Percentiles rank a stretch among this genome's conserved stretches.
These are phyloP conservation scores for Paramyrothecium sp. DNA, from an alignment of 2,329 filamentous ascomycete genomes.

Conservation along the genomic window DNA sequence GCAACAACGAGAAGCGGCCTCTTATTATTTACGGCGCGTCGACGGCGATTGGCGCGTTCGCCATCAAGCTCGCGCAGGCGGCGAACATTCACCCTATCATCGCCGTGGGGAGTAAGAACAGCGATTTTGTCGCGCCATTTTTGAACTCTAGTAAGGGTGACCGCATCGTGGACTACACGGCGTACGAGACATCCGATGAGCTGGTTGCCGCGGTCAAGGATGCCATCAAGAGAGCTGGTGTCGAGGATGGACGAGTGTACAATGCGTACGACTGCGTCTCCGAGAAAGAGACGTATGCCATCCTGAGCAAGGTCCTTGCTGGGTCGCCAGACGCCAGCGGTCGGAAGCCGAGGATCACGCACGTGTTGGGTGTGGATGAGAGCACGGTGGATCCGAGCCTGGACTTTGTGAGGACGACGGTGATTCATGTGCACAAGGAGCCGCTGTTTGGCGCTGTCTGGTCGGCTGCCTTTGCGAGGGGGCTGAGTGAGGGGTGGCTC, in stretches of 20 bases:
- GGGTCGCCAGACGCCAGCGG: neutral
- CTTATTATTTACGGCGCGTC: constrained; percentile 50
- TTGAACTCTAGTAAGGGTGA: constrained; percentile 10
- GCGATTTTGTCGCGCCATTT: constrained; percentile 4
- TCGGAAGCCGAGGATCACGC: too few relatives aligned
- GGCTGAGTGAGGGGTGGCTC: too few relatives aligned
- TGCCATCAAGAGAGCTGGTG: too few relatives aligned
- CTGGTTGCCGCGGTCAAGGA: neutral
- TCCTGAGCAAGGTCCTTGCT: neutral
- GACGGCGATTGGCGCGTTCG: constrained; percentile 54
- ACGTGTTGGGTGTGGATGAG: neutral
- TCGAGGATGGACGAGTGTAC: too few relatives aligned
- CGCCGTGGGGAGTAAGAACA: constrained; percentile 45
- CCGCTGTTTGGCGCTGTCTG: too few relatives aligned
- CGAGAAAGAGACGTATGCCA: neutral
- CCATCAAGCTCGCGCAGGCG: constrained; percentile 48
- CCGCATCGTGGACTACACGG: constrained; percentile 7
- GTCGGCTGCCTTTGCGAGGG: too few relatives aligned
- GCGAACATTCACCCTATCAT: constrained; percentile 59
- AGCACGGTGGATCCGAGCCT: neutral
- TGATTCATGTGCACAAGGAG: too few relatives aligned
- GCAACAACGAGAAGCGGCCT: constrained; percentile 4
- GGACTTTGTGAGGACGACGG: neutral
- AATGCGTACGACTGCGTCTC: neutral
- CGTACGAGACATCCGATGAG: neutral